Evolutionary conservation across 116 monocot species (phyloP).

Genomic region (Zostera marina): DNA sequence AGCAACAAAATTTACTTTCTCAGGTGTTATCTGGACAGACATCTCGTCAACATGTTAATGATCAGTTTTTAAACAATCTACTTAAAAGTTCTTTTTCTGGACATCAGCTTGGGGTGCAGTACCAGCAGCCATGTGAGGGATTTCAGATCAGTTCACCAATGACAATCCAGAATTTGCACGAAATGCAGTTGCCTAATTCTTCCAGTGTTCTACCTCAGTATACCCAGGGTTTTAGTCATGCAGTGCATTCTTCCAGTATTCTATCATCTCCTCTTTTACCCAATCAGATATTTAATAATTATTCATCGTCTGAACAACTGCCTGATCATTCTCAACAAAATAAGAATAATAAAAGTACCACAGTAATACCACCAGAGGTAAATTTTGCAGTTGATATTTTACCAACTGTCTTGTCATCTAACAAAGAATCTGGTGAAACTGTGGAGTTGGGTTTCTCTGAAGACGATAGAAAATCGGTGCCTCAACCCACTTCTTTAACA

Average conservation of each 20-base stretch:
- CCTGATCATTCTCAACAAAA: background rate
- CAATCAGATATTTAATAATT: conserved; percentile 21
- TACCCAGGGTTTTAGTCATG: conserved; percentile 9
- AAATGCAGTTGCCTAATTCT: conserved; percentile 11
- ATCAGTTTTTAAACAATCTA: conserved; percentile 25
- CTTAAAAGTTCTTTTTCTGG: conserved; percentile 6
- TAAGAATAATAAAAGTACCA: conserved; percentile 6
- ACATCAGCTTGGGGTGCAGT: conserved; percentile 1
- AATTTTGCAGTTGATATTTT: conserved; percentile 4
- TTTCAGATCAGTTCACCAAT: conserved; percentile 15
- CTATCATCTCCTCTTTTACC: conserved; percentile 17
- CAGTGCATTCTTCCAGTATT: conserved; percentile 7
- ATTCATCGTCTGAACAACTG: conserved; percentile 8
- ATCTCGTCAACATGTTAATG: conserved; percentile 26
- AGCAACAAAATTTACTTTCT: conserved; percentile 53
- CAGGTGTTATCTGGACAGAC: conserved; percentile 43
- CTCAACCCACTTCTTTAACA: conserved; percentile 14
- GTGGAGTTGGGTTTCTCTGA: conserved; percentile 1
- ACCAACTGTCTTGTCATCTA: background rate
- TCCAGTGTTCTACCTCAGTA: conserved; percentile 16
- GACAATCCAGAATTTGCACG: conserved; percentile 8
- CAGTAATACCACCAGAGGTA: conserved; percentile 1
- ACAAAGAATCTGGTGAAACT: conserved; percentile 10
- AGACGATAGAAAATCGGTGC: background rate
- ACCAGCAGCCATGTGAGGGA: conserved; percentile 12